A percentile compares a stretch with the other conserved stretches of the same genome.
phyloP scores from a whole-genome alignment of 305 asterid genomes.

The Fraxinus xanthoxyloides region DNA sequence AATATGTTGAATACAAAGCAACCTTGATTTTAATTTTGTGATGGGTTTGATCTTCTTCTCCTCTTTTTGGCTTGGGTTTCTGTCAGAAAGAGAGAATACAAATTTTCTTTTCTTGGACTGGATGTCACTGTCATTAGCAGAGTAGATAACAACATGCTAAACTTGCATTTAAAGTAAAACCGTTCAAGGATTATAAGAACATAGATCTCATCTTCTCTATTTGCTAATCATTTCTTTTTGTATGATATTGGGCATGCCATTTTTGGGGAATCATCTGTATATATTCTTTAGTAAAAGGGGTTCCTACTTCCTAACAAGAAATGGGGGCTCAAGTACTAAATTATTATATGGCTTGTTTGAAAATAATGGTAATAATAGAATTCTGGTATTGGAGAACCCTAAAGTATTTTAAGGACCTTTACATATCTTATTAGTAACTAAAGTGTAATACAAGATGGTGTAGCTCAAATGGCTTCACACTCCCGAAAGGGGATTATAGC shows the following conservation, averaged over 20 bases:
- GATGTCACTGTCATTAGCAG: background rate
- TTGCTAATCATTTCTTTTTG: background rate
- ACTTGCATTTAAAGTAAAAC: background rate
- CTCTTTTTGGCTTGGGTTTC: constrained; percentile 8
- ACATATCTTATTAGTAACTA: background rate
- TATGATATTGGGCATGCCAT: background rate
- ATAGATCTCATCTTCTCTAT: background rate
- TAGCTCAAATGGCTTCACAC: background rate
- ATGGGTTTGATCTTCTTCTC: background rate
- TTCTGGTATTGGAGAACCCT: background rate
- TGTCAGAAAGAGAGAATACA: background rate
- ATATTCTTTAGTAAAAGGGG: background rate
- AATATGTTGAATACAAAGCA: background rate
- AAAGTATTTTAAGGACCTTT: background rate
- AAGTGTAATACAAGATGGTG: background rate
- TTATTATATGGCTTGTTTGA: background rate
- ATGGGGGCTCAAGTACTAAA: background rate
- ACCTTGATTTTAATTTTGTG: background rate
- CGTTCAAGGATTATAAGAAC: background rate
- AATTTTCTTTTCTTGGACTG: background rate
- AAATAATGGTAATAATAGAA: background rate
- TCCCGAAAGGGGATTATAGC: background rate
- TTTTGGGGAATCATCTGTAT: constrained; percentile 5
- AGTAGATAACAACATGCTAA: constrained; percentile 1
- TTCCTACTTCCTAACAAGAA: background rate